Evolutionary conservation across 805 yeast species (phyloP).

Genomic region (Candida xyloterini): DNA sequence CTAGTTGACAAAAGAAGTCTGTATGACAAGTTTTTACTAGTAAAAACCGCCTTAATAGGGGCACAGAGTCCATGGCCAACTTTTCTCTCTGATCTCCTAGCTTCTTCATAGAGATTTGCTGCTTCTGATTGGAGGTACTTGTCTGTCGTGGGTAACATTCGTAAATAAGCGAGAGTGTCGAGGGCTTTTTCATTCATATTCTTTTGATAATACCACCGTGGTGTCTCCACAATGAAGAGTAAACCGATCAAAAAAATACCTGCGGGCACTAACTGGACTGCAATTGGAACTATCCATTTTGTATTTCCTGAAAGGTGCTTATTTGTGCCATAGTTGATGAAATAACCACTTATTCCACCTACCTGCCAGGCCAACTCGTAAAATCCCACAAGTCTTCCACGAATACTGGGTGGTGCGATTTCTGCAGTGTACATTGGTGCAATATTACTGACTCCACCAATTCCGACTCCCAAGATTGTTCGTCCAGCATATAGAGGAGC

Average conservation of each 20-base stretch:
- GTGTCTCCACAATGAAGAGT: slow-evolving; percentile 48
- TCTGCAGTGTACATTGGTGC: slow-evolving; percentile 73
- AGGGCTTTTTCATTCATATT: slow-evolving; percentile 45
- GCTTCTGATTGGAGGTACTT: slow-evolving; percentile 51
- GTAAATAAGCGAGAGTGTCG: slow-evolving; percentile 34
- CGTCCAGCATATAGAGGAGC: slow-evolving; percentile 44
- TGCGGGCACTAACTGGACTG: slow-evolving; percentile 50
- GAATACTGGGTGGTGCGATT: slow-evolving; percentile 55
- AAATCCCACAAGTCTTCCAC: slow-evolving; percentile 58
- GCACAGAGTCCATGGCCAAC: slow-evolving; percentile 5
- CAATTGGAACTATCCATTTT: slow-evolving; percentile 44
- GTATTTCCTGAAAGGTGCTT: slow-evolving; percentile 20
- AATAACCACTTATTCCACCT: slow-evolving; percentile 32
- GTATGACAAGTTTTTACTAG: slow-evolving; percentile 24
- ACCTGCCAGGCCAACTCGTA: slow-evolving; percentile 47
- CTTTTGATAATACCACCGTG: slow-evolving; percentile 47
- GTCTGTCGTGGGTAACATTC: slow-evolving; percentile 36
- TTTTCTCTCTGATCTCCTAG: not conserved
- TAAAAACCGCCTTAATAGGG: slow-evolving; percentile 34
- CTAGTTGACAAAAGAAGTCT: slow-evolving; percentile 25
- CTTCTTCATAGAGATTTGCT: slow-evolving; percentile 55
- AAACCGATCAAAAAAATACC: slow-evolving; percentile 38
- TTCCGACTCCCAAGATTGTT: slow-evolving; percentile 62
- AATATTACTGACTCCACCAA: slow-evolving; percentile 65
- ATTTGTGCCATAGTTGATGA: slow-evolving; percentile 34